Percentiles rank a stretch among this genome's conserved stretches.
These are phyloP conservation scores for Paecilomyces sp. DNA, from an alignment of 2,329 filamentous ascomycete species.

Conservation along the genomic window DNA sequence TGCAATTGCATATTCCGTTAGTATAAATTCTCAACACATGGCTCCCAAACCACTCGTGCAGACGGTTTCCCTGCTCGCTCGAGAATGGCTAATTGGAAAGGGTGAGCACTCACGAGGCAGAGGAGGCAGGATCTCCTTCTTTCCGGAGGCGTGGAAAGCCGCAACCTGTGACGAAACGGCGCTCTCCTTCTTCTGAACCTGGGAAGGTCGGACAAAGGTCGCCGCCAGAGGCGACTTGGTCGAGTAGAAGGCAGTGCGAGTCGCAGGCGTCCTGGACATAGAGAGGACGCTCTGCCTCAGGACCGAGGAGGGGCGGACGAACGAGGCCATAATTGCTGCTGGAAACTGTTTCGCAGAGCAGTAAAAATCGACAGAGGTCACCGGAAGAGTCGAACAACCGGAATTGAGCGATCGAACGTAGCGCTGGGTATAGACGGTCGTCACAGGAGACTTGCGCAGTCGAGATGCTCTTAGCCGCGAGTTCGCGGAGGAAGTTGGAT, in stretches of 20 bases:
- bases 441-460: background rate
- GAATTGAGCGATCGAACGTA: background rate
- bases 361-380: background rate
- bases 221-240: conserved; percentile 13
- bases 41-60: background rate
- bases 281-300: conserved; percentile 29
- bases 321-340: conserved; percentile 27
- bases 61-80: background rate
- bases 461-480: background rate
- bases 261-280: conserved; percentile 23
- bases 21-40: conserved; percentile 16
- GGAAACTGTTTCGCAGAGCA: background rate
- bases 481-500: conserved; percentile 20
- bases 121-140: conserved; percentile 70
- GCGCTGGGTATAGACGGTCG: background rate
- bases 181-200: conserved; percentile 26
- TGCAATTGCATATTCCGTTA: conserved; percentile 41
- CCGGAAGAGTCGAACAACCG: background rate
- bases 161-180: conserved; percentile 50
- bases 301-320: conserved; percentile 31
- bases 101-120: conserved; percentile 63
- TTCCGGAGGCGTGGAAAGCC: conserved; percentile 79
- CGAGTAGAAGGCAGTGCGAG: conserved; percentile 12
- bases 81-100: background rate
- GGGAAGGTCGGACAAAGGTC: conserved; percentile 8